A percentile compares a stretch with the other conserved stretches of the same genome.
phyloP scores from a whole-genome alignment of 1,284 basidiomycete genomes.

The Exobasidium cylindrosporum region DNA sequence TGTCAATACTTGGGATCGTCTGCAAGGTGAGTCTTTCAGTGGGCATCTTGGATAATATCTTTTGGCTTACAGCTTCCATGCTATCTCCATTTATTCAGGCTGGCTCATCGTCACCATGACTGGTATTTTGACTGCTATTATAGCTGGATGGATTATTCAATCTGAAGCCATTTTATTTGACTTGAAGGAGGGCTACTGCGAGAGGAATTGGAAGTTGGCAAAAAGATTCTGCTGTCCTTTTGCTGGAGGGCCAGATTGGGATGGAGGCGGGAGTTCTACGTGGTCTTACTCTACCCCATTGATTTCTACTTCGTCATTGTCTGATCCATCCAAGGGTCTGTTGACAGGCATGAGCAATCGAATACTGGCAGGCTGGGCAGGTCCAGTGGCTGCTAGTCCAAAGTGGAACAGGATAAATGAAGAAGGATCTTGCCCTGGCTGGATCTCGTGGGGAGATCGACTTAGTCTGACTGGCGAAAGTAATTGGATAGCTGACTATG shows the following conservation, averaged over 20 bases:
- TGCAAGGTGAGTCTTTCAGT: conserved; percentile 57
- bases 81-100: conserved; percentile 59
- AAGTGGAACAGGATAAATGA: conserved; percentile 39
- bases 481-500: conserved; percentile 66
- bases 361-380: conserved; percentile 39
- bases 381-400: conserved; percentile 40
- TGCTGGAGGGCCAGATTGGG: conserved; percentile 29
- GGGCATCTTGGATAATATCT: no score
- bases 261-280: background rate
- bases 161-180: conserved; percentile 90
- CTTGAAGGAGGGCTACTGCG: conserved; percentile 85
- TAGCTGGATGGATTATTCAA: conserved; percentile 83
- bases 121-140: conserved; percentile 47
- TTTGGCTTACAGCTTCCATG: no score
- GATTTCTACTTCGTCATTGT: background rate
- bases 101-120: conserved; percentile 85
- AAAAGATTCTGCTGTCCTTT: conserved; percentile 73
- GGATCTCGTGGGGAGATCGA: conserved; percentile 67
- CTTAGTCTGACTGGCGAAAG: conserved; percentile 18
- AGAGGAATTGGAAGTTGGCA: conserved; percentile 68
- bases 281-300: background rate
- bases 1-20: conserved; percentile 72
- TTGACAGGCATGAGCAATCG: conserved; percentile 33
- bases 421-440: conserved; percentile 64
- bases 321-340: conserved; percentile 21